A percentile compares a stretch with the other conserved stretches of the same genome.
These are phyloP conservation scores for maize (Zea mays) DNA, from an alignment of 176 grass and related monocot genomes.

Conservation along the genomic window Zm-B73-REFERENCE-NAM-5.0 NC_050103.1:47065501-47066000, in stretches of 20 bases:
- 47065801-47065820: background rate
- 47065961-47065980: background rate
- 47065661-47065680: background rate
- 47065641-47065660: background rate
- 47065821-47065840: background rate
- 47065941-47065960: background rate
- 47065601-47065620: too few species aligned
- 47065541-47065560: too few species aligned
- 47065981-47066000: background rate
- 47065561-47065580: too few species aligned
- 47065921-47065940: constrained; percentile 2
- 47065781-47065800: background rate
- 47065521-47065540: too few species aligned
- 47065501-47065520: too few species aligned
- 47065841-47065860: constrained; percentile 25
- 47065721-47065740: too few species aligned
- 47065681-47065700: background rate
- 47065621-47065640: background rate
- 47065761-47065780: background rate
- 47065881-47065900: background rate
- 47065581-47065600: too few species aligned
- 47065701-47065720: background rate
- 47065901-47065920: background rate
- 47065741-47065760: background rate
- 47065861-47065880: background rate